Evolutionary conservation across 2,329 filamentous ascomycete species (phyloP).

Genomic region (Cordyceps farinosa): DNA sequence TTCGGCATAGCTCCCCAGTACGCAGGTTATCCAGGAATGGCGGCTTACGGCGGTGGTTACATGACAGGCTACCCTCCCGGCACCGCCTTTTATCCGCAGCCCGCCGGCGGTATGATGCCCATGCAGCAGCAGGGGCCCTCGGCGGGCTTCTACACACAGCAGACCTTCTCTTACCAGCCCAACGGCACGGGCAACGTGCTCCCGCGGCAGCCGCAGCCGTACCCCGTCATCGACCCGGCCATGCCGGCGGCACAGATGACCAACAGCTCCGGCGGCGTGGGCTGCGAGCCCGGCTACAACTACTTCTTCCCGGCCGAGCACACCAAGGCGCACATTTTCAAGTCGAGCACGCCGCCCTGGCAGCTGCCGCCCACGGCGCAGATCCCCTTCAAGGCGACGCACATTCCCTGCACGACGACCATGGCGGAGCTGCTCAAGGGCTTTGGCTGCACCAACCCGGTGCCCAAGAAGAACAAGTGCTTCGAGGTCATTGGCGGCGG

Average conservation of each 20-base stretch:
- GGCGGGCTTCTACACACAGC: constrained; percentile 27
- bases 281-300: constrained; percentile 60
- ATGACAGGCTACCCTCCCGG: constrained; percentile 14
- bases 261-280: constrained; percentile 55
- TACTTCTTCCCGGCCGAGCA: constrained; percentile 58
- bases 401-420: constrained; percentile 51
- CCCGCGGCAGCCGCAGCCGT: constrained; percentile 39
- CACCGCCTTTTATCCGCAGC: neutral
- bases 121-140: constrained; percentile 17
- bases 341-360: constrained; percentile 51
- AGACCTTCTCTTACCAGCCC: constrained; percentile 34
- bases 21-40: constrained; percentile 22
- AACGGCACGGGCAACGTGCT: constrained; percentile 35
- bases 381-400: constrained; percentile 46
- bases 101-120: neutral
- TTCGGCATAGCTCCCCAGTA: constrained; percentile 20
- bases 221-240: constrained; percentile 40
- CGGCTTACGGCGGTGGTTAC: constrained; percentile 26
- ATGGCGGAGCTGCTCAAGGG: constrained; percentile 55
- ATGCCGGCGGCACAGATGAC: constrained; percentile 53
- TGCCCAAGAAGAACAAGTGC: constrained; percentile 52
- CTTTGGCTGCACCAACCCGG: constrained; percentile 53
- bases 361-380: constrained; percentile 40
- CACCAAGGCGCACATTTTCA: constrained; percentile 58
- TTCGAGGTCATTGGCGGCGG: constrained; percentile 54